Base-by-base conservation (phyloP, 2,329 filamentous ascomycete genomes). In the Colletotrichum noveboracense region DNA sequence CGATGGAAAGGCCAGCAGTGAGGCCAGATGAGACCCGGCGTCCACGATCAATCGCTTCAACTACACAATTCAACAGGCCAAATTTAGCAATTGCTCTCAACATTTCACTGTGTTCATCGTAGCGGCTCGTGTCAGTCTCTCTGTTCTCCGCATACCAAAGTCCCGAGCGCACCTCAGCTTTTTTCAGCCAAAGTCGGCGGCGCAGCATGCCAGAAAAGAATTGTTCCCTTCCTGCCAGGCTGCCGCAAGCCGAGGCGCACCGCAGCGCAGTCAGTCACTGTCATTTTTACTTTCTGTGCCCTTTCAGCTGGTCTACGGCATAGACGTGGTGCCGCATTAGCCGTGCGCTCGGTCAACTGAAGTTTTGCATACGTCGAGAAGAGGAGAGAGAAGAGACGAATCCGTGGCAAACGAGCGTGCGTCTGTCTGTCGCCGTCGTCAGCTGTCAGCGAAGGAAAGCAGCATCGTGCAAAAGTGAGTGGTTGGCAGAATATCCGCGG, bases 371-470 rank as follows among this genome's bases (percentile, higher is more conserved):
- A 48, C 28, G 38, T 43, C n/a, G 38, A 21, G 26, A 60, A 30
- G 7, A 58, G n/a, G 38, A 0, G 16, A 0, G 38, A 43, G 16
- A 32, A n/a, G 16, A 64, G 69, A 67, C 28, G 69, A 32, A 43
- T 34, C 26, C 13, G 10, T 32, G 56, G 24, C 30, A 3, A 56
- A 38, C 6, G 69, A 9, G 32, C n/a, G 6, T 21, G 43, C 43
- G 24, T 8, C 21, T 36, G 16, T 12, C 21, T 36, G 21, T 7
- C 13, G 12, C n/a, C 14, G 34, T 34, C 66, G 21, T 52, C 30
- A 74, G 48, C 12, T 14, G 58, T 32, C n/a, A n/a, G 58, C n/a
- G n/a, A 38, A n/a, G 6, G 84, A 80, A 30, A 24, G 13, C 10
- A 13, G 10, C 5, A 7, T 48, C 43, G 43, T 48, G 43, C n/a